Base-by-base conservation (phyloP, 2,329 filamentous ascomycete genomes). In the Penicillium sp. region DNA sequence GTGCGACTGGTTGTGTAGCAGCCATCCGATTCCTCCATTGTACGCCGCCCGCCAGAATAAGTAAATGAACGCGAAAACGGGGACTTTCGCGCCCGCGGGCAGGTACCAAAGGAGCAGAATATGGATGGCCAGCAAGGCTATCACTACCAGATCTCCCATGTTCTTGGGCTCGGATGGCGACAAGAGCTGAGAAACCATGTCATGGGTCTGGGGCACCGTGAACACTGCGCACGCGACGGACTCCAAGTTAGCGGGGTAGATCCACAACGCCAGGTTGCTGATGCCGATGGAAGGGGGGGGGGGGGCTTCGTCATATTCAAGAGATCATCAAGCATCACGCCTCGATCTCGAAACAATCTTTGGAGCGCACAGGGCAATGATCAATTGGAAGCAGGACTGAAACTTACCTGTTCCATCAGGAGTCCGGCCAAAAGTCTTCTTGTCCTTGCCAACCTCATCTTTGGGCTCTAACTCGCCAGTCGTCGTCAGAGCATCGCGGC, bases 121-220 rank as follows among this genome's bases (percentile, higher is more conserved):
- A 72, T 96, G 90, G 54, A 86, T 78, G 57, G 83, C 89, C 51
- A 99, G 83, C 60, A 97, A 89, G 49, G 83, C 83, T 58, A 99
- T 83, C 64, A 99, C 92, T 60, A 90, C 73, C 59, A 87, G 79
- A 77, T 99, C 95, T 62, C 92, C 95, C 41, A 96, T 75, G 75
- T 98, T 98, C 83, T 99, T 99, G 55, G 95, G 92, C 74, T 98
- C 90, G 67, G 90, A 90, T 54, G 95, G 95, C 70, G 96, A 95
- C 69, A 99, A 87, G 57, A 99, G 85, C 79, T 98, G 95, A 54
- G 94, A 96, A 69, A 99, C 94, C 95, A 99, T 98, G 79, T 99
- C 95, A 82, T 97, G 92, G 58, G 95, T 99, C 63, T 92, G 89
- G 50, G 95, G 95, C 56, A 99, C 95, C 59, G 92, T 90, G 75